Evolutionary conservation across 1,284 basidiomycete species (phyloP), one percentile per base, ranked within the genome.

Genomic region (Salmacisia buchloeana): DNA sequence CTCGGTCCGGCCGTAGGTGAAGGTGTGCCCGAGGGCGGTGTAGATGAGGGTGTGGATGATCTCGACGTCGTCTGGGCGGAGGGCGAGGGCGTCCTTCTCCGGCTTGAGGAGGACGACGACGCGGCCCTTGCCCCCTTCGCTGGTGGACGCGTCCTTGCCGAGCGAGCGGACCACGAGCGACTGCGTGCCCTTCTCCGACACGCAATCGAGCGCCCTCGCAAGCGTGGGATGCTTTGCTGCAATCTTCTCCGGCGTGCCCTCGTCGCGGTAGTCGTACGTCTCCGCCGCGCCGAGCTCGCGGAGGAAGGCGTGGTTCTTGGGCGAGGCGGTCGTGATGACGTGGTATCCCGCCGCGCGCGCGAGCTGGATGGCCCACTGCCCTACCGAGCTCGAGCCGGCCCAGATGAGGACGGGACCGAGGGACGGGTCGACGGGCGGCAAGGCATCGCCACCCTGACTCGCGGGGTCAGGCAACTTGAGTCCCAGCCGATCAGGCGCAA

Each of bases 371-470:
- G 74, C 75, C 62, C 80, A 84, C 64, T 85, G 83, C 3, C 85
- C 86, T 0, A 79, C 79, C 18, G 83, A 73, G n/a, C 84, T 84
- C 3, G 85, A 81, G 10, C 86, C 85, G 18, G 83, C 84, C 60
- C 86, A 87, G 27, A 87, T 77, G 13, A 79, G 65, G n/a, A 79
- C 60, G 68, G 72, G 69, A 6, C 64, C 68, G 18, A 39, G 25
- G 34, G 68, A 64, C 7, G 64, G 58, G 25, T 69, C 62, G 4
- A 63, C 65, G 13, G 59, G 46, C 15, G 71, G 64, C 5, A 71
- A 58, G 3, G 65, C 61, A 10, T 66, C 64, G 23, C n/a, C n/a
- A n/a, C n/a, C n/a, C n/a, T n/a, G n/a, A n/a, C n/a, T n/a, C n/a
- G 61, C 52, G 15, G 65, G 60, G 10, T 70, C 61, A 2, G 69